These are phyloP conservation scores for Pinus tabuliformis DNA, from an alignment of 75 land plant genomes.

Conservation along the genomic window DNA sequence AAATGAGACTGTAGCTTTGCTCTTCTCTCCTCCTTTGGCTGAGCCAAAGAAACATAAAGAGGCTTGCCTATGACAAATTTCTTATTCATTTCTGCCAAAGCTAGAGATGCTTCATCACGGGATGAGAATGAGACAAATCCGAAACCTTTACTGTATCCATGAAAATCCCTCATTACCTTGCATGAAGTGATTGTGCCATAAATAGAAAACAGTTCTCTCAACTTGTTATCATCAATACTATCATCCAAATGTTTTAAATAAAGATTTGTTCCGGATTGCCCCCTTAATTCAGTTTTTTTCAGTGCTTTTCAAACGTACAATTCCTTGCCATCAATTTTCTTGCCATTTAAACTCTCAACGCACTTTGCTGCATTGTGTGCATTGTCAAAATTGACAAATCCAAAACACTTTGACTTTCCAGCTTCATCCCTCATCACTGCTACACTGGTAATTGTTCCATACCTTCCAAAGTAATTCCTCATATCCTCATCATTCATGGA, in stretches of 20 bases:
- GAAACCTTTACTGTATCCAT: too few species aligned
- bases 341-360: constrained; percentile 74
- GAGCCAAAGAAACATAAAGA: too few species aligned
- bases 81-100: too few species aligned
- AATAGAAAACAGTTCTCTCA: constrained; percentile 65
- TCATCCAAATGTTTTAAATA: constrained; percentile 85
- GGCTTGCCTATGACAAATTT: too few species aligned
- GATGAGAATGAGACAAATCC: constrained; percentile 3
- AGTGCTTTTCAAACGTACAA: constrained; percentile 92
- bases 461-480: too few species aligned
- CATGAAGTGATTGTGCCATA: constrained; percentile 80
- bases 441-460: constrained; percentile 72
- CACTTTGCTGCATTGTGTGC: constrained; percentile 85
- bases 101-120: too few species aligned
- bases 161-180: too few species aligned
- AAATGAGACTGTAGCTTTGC: too few species aligned
- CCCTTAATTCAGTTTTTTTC: constrained; percentile 79
- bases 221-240: constrained; percentile 70
- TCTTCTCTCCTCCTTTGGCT: too few species aligned
- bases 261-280: constrained; percentile 65
- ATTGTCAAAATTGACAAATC: constrained; percentile 90
- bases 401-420: constrained; percentile 84
- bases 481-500: constrained; percentile 53
- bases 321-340: constrained; percentile 72
- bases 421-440: constrained; percentile 87